Evolutionary conservation across 2,329 filamentous ascomycete genomes (phyloP).

Genomic region (Scedosporium minutisporum): DNA sequence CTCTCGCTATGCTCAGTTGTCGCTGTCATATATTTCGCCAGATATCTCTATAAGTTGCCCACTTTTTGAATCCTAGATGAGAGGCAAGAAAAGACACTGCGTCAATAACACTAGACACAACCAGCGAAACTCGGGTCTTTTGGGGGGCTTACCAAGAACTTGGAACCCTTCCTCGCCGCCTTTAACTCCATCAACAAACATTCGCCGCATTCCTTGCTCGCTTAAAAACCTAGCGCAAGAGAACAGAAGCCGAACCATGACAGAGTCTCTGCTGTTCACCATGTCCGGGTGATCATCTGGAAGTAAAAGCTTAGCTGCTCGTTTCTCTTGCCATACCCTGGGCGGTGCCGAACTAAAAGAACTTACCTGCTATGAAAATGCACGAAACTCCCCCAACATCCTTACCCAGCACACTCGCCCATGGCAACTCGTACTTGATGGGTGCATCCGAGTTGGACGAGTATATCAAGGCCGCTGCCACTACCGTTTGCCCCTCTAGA

Average conservation of each 20-base stretch:
- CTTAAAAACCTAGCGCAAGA: slow-evolving; percentile 38
- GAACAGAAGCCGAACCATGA: slow-evolving; percentile 45
- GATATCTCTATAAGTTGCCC: slow-evolving; percentile 47
- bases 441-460: slow-evolving; percentile 34
- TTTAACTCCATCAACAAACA: slow-evolving; percentile 47
- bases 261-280: slow-evolving; percentile 33
- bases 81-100: slow-evolving; percentile 4
- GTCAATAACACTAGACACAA: too few relatives aligned
- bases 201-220: slow-evolving; percentile 38
- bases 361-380: slow-evolving; percentile 47
- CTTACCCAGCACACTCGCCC: slow-evolving; percentile 39
- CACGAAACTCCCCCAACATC: slow-evolving; percentile 51
- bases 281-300: slow-evolving; percentile 33
- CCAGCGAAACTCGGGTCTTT: neutral
- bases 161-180: slow-evolving; percentile 40
- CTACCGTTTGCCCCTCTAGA: slow-evolving; percentile 35
- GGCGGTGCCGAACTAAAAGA: neutral
- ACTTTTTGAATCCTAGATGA: slow-evolving; percentile 43
- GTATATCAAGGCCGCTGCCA: slow-evolving; percentile 47
- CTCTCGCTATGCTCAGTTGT: neutral
- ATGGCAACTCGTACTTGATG: slow-evolving; percentile 42
- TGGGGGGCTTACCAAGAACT: slow-evolving; percentile 35
- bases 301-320: neutral
- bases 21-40: slow-evolving; percentile 32
- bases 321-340: neutral